A percentile compares a stretch with the other conserved stretches of the same genome.
Conservation (phyloP, 1,284 basidiomycete species). For the Phellinidium pouzarii region DNA sequence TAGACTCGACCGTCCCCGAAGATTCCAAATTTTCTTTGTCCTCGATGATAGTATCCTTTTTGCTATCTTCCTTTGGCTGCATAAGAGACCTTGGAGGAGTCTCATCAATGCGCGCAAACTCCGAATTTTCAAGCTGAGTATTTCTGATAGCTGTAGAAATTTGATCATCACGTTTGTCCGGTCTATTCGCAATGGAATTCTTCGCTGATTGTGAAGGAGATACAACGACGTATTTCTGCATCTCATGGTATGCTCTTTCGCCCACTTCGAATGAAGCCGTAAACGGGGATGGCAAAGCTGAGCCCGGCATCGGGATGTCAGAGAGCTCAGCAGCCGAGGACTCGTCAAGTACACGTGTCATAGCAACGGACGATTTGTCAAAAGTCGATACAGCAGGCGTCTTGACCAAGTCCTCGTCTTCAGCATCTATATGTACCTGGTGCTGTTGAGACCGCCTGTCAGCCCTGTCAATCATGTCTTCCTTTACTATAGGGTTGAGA, state of each 20-base stretch:
- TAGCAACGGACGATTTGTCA: not conserved
- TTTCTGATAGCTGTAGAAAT: not conserved
- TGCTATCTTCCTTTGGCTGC: too few species aligned
- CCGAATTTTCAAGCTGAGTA: too few species aligned
- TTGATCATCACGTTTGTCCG: not conserved
- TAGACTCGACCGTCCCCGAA: not conserved
- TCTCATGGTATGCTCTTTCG: constrained; percentile 8
- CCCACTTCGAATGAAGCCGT: constrained; percentile 10
- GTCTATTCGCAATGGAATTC: not conserved
- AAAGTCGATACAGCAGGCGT: constrained; percentile 8
- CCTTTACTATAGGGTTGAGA: not conserved
- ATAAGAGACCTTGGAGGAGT: too few species aligned
- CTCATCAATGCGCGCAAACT: too few species aligned
- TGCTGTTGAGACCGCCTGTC: not conserved
- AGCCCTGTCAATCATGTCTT: not conserved
- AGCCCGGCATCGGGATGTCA: constrained; percentile 3
- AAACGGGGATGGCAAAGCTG: constrained; percentile 7
- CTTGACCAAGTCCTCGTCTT: constrained; percentile 6
- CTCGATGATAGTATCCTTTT: too few species aligned
- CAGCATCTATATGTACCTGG: not conserved
- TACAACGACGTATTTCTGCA: constrained; percentile 9
- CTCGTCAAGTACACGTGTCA: not conserved
- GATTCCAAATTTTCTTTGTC: too few species aligned
- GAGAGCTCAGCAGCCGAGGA: not conserved
- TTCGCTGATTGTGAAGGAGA: constrained; percentile 4